Evolutionary conservation across 2,329 filamentous ascomycete species (phyloP), one percentile per base, ranked within the genome.

Genomic region (Aspergillus caelatus): DNA sequence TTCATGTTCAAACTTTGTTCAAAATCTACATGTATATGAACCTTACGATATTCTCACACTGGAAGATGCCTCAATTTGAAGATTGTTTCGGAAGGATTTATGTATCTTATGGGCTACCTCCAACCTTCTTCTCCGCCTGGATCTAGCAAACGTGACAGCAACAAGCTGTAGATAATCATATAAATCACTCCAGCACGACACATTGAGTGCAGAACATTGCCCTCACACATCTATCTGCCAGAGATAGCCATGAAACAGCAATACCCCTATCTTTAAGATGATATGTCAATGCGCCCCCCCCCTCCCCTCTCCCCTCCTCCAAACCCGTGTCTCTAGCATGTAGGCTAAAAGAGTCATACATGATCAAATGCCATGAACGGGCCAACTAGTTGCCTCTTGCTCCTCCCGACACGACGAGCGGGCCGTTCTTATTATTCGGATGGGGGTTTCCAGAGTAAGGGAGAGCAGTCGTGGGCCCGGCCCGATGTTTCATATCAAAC

Each of bases 381-480:
- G 26, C 26, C 26, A 21, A 23, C 67, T 69, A 76, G 60, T 69
- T 74, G 30, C 70, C 62, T 61, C 76, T 62, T 9, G 65, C 66
- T 11, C 74, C 76, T n/a, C 78, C 77, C 6, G 78, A 79, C 12
- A 80, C 73, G 53, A 80, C 78, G 36, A 80, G 70, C 26, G 78
- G 78, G 9, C 76, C 77, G 46, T 74, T 75, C 34, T 71, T 75
- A 56, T 68, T 48, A 21, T 64, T 62, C 4, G 71, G 57, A 2
- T 71, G 52, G 32, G n/a, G 1, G 60, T 69, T 74, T 57, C 65
- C 65, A 9, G 72, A 55, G 60, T 72, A 72, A 30, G 70, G 56
- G 36, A 69, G 58, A 26, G 70, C 64, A 10, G 72, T 62, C 43
- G 64, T 50, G 46, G 71, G 48, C 39, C 62, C 62, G 46, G 69